These are phyloP conservation scores for Nicotiana otophora DNA, from an alignment of 257 asterid genomes.

Conservation along the genomic window DNA sequence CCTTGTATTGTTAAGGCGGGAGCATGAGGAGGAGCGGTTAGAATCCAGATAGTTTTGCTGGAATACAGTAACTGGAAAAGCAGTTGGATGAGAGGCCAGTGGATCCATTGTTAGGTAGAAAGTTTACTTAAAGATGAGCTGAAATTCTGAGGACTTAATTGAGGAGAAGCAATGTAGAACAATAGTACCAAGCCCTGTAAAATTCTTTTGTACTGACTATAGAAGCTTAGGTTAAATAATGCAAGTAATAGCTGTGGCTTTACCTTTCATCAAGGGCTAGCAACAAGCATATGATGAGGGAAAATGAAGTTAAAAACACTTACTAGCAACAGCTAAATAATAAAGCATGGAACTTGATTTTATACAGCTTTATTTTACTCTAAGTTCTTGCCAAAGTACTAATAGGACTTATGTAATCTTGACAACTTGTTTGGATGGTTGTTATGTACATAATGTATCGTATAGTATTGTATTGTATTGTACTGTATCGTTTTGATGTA, in stretches of 20 bases:
- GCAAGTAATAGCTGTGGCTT: neutral
- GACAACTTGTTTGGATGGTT: no score
- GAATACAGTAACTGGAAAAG: neutral
- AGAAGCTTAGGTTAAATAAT: neutral
- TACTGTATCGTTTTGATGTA: no score
- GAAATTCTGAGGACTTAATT: neutral
- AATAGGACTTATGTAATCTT: no score
- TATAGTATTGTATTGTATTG: no score
- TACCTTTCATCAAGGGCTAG: neutral
- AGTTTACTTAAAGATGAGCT: neutral
- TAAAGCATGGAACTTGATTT: neutral
- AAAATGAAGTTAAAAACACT: neutral
- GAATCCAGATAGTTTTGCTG: slow-evolving; percentile 34
- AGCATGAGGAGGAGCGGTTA: slow-evolving; percentile 35
- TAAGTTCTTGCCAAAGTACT: no score
- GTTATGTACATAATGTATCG: no score
- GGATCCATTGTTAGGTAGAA: slow-evolving; percentile 36
- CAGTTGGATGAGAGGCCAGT: slow-evolving; percentile 18
- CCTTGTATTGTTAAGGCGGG: slow-evolving; percentile 33
- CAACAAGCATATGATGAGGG: neutral
- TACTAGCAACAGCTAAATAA: neutral
- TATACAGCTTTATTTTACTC: neutral
- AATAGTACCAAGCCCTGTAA: neutral
- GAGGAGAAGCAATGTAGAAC: neutral
- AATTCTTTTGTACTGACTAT: neutral